Evolutionary conservation across 345 rosid genomes (phyloP).

Genomic region (Camelina sativa): DNA sequence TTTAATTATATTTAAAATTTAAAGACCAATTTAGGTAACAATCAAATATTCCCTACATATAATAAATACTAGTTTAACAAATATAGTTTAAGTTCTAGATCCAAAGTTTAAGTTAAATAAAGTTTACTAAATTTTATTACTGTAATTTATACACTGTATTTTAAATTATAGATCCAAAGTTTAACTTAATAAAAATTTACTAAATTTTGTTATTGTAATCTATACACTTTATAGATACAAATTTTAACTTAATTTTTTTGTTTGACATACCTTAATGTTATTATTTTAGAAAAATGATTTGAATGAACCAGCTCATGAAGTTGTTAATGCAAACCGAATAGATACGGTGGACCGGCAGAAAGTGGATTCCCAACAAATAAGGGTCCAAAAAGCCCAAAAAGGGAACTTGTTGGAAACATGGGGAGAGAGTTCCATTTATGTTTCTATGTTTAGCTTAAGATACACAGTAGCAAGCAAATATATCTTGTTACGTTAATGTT

Average conservation of each 20-base stretch:
- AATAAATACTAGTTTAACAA: not conserved
- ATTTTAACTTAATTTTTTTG: too few species aligned
- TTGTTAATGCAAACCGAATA: too few species aligned
- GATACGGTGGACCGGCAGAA: too few species aligned
- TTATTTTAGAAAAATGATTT: not conserved
- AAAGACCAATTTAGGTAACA: not conserved
- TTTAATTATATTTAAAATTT: not conserved
- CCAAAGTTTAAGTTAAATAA: not conserved
- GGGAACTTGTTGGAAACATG: not conserved
- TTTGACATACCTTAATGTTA: too few species aligned
- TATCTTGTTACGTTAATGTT: too few species aligned
- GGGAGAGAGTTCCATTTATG: too few species aligned
- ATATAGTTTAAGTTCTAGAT: not conserved
- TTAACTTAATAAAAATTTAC: not conserved
- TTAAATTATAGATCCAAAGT: too few species aligned
- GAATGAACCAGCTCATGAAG: not conserved
- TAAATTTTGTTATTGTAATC: too few species aligned
- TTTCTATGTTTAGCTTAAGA: too few species aligned
- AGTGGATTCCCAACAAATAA: not conserved
- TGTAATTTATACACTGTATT: not conserved
- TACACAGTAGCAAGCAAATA: too few species aligned
- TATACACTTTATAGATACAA: too few species aligned
- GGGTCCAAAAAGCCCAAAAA: not conserved
- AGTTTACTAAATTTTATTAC: too few species aligned
- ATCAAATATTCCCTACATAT: not conserved